phyloP scores from a whole-genome alignment of 1,139 yeast genomes.

The Debaryomyces robertsiae region DNA sequence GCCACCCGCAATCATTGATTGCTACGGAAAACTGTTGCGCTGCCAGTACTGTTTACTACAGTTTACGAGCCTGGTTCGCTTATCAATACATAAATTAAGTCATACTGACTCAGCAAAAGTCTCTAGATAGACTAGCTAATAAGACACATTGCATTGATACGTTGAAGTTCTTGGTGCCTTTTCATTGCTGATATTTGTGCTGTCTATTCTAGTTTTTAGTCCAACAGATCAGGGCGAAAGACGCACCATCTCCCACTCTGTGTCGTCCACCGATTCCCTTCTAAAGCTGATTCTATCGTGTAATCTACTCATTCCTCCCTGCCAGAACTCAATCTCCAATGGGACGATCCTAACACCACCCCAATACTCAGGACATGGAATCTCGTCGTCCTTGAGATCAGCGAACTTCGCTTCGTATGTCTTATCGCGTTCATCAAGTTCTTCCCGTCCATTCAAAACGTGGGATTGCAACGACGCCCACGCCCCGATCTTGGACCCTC shows the following conservation, averaged over 20 bases:
- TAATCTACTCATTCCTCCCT: constrained; percentile 85
- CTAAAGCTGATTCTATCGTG: constrained; percentile 87
- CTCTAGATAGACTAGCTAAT: not conserved
- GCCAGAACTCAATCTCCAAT: constrained; percentile 94
- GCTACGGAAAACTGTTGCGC: not conserved
- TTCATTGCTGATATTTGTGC: not conserved
- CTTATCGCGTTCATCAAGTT: constrained; percentile 57
- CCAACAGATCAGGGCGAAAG: constrained; percentile 71
- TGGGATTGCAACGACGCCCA: constrained; percentile 94
- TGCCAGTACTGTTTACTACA: constrained; percentile 5
- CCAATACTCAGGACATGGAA: constrained; percentile 94
- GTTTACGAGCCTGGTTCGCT: constrained; percentile 9
- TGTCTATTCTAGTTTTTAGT: constrained; percentile 1
- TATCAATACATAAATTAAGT: constrained; percentile 7
- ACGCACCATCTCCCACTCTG: constrained; percentile 65
- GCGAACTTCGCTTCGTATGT: constrained; percentile 59
- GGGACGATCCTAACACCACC: constrained; percentile 92
- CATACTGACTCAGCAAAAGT: constrained; percentile 1
- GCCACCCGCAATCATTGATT: not conserved
- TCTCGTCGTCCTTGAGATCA: constrained; percentile 54
- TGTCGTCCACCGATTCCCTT: constrained; percentile 49
- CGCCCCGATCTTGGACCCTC: constrained; percentile 93
- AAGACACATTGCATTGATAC: not conserved
- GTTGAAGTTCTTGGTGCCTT: not conserved
- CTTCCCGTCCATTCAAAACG: constrained; percentile 57